Conservation (phyloP, 2,329 filamentous ascomycete genomes). For the Trichoderma cornu-damae region DNA sequence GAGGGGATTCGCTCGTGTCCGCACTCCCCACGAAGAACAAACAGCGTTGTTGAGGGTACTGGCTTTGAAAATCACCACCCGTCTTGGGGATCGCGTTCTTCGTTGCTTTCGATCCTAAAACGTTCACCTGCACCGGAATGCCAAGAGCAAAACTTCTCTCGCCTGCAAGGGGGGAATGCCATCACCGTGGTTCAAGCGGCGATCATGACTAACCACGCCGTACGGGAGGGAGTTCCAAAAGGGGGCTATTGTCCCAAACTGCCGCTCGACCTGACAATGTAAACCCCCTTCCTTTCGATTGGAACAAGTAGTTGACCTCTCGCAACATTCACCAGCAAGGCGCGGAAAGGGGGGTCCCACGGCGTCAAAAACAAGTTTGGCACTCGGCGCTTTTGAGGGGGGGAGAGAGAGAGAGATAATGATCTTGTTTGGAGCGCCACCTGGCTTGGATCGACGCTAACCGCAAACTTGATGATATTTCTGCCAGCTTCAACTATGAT, state of each 20-base stretch:
- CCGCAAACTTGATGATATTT: background rate
- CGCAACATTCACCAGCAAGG: background rate
- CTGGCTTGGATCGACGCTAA: conserved; percentile 7
- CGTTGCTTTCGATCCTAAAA: too few species aligned
- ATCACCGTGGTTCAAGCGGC: too few species aligned
- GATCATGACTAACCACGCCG: background rate
- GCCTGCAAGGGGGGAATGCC: too few species aligned
- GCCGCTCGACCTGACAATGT: background rate
- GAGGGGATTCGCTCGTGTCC: too few species aligned
- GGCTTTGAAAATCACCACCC: too few species aligned
- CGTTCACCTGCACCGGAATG: too few species aligned
- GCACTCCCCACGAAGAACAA: too few species aligned
- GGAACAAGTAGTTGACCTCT: background rate
- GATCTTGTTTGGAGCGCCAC: conserved; percentile 10
- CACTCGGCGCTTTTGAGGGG: background rate
- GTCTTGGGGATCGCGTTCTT: too few species aligned
- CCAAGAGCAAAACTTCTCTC: too few species aligned
- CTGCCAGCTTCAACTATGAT: background rate
- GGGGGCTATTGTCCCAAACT: background rate
- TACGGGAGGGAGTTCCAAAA: too few species aligned
- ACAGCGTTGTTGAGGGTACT: too few species aligned
- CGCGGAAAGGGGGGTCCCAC: background rate
- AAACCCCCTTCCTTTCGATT: background rate
- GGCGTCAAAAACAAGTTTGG: background rate
- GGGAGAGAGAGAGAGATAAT: too few species aligned